Percentiles rank a stretch among this genome's conserved stretches.
Conservation (phyloP, 352 stramenopile species). For the Pythium plurisporium region DNA sequence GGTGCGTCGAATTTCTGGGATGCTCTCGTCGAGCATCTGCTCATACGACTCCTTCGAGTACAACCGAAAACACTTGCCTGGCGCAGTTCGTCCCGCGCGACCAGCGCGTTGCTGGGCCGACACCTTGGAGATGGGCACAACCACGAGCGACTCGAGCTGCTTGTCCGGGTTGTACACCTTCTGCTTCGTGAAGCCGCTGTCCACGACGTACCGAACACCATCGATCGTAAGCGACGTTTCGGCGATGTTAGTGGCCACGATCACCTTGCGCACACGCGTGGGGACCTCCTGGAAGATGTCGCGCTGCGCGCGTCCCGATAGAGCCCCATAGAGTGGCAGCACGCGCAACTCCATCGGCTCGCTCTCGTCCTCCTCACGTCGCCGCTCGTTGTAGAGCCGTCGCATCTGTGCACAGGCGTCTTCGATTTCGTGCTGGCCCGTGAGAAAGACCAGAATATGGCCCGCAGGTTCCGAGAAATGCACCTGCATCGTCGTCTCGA, state of each 20-base stretch:
- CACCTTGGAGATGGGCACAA: slow-evolving; percentile 94
- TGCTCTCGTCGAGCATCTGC: slow-evolving; percentile 95
- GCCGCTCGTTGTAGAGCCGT: slow-evolving; percentile 20
- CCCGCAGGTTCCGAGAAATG: slow-evolving; percentile 64
- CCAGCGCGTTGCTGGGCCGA: slow-evolving; percentile 94
- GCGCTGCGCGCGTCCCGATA: slow-evolving; percentile 90
- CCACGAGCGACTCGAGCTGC: slow-evolving; percentile 80
- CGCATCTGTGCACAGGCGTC: slow-evolving; percentile 86
- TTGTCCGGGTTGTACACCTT: slow-evolving; percentile 88
- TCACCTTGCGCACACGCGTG: slow-evolving; percentile 73
- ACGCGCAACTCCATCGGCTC: slow-evolving; percentile 70
- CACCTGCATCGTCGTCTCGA: slow-evolving; percentile 77
- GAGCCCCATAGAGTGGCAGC: slow-evolving; percentile 93
- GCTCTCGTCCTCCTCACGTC: slow-evolving; percentile 1
- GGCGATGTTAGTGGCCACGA: slow-evolving; percentile 92
- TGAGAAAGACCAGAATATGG: slow-evolving; percentile 95
- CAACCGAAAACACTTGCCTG: slow-evolving; percentile 98
- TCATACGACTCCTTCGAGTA: slow-evolving; percentile 98
- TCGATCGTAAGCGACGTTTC: slow-evolving; percentile 99
- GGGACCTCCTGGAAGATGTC: slow-evolving; percentile 93
- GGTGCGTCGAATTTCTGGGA: slow-evolving; percentile 97
- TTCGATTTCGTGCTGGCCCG: slow-evolving; percentile 92
- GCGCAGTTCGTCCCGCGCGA: slow-evolving; percentile 93
- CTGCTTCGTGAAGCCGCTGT: slow-evolving; percentile 87
- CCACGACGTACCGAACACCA: slow-evolving; percentile 85